Evolutionary conservation across 768 basidiomycete species (phyloP), one percentile per base, ranked within the genome.

Genomic region (Hebeloma cylindrosporum): DNA sequence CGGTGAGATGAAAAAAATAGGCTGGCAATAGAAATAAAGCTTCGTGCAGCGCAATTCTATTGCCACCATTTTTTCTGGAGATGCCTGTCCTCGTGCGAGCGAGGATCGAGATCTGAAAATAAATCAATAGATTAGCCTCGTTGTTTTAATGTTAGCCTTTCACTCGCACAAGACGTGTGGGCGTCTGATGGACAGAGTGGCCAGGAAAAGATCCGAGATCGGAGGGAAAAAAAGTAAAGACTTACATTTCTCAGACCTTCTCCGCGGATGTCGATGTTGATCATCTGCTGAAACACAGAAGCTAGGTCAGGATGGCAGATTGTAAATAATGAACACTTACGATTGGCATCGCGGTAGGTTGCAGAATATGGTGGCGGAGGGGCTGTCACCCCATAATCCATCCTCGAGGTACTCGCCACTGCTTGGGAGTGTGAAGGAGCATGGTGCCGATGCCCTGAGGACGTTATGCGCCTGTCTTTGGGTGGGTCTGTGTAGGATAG

Each of bases 291-390:
- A 35, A 36, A 29, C 35, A 49, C 30, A 36, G 38, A 40, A 23
- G 33, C 36, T 45, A 40, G n/a, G 38, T 30, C 35, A 36, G 17
- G 36, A 31, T 7, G 35, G 20, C 23, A 36, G 5, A 17, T 31
- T 34, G 2, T 20, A 36, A 41, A 26, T 7, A 9, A 18, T 33
- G 31, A 37, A 16, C 31, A 55, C 62, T 52, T 50, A 63, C 64
- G 53, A 36, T 48, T 35, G 10, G 50, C 5, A 35, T 52, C 51
- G 29, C 50, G 53, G 21, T 51, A 51, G 25, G 35, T 38, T n/a
- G 50, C 25, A 35, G 55, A 48, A 18, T 48, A 50, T 20, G 48
- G 43, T 1, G 59, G 50, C 8, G 62, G 60, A 23, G 64, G 62
- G 5, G 59, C 46, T 21, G 59, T 28, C 42, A 45, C 51, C 33